These are phyloP conservation scores for Naganishia friedmannii DNA, from an alignment of 768 basidiomycete genomes.

Conservation along the genomic window DNA sequence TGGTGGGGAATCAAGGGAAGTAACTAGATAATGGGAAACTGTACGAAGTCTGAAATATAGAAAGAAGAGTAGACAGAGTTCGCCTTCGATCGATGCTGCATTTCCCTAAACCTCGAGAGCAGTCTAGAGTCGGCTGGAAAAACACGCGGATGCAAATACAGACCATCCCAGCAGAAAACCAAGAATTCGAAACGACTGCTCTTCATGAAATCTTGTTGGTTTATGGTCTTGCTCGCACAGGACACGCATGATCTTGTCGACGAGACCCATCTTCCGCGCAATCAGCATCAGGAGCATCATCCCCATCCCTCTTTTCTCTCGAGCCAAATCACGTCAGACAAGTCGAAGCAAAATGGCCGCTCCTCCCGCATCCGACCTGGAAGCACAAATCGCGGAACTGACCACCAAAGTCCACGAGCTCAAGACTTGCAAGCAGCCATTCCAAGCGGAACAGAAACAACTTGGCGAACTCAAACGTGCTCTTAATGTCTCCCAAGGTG, in stretches of 20 bases:
- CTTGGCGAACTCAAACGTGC: conserved; percentile 52
- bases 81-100: conserved; percentile 3
- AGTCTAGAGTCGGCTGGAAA: conserved; percentile 4
- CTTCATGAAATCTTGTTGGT: not conserved
- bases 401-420: conserved; percentile 43
- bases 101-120: too few relatives aligned
- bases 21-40: too few relatives aligned
- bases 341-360: conserved; percentile 25
- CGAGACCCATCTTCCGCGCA: conserved; percentile 1
- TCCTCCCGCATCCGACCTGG: conserved; percentile 25
- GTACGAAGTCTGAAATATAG: too few relatives aligned
- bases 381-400: conserved; percentile 39
- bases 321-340: conserved; percentile 3
- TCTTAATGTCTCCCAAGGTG: conserved; percentile 54
- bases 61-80: too few relatives aligned
- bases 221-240: too few relatives aligned
- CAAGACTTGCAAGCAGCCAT: conserved; percentile 44
- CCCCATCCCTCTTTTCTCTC: not conserved
- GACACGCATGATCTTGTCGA: not conserved
- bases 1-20: not conserved
- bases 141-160: too few relatives aligned
- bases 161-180: too few relatives aligned
- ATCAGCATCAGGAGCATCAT: not conserved
- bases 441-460: conserved; percentile 42
- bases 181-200: not conserved